These are phyloP conservation scores for Boletus barrowsii DNA, from an alignment of 768 basidiomycete genomes.

Conservation along the genomic window DNA sequence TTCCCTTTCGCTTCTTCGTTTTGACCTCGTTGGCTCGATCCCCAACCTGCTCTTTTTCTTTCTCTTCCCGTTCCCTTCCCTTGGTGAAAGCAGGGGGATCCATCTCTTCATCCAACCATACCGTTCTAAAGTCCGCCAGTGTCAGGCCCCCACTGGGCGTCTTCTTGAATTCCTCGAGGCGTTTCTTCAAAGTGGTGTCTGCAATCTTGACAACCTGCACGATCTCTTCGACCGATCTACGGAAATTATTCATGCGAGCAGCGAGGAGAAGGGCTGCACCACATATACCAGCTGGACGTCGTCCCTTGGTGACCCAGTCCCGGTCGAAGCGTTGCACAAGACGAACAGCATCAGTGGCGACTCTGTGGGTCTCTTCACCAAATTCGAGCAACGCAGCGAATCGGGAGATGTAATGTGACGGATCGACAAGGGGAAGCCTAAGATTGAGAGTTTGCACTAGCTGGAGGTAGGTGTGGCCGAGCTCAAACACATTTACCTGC, in stretches of 20 bases:
- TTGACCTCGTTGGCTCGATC: slow-evolving; percentile 27
- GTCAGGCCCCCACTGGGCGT: slow-evolving; percentile 85
- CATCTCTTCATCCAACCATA: slow-evolving; percentile 90
- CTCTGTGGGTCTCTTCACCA: slow-evolving; percentile 87
- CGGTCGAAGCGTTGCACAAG: slow-evolving; percentile 92
- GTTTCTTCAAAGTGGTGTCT: slow-evolving; percentile 90
- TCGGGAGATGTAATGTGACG: slow-evolving; percentile 93
- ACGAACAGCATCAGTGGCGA: slow-evolving; percentile 90
- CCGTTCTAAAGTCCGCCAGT: slow-evolving; percentile 82
- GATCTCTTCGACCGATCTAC: slow-evolving; percentile 89
- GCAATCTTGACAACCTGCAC: slow-evolving; percentile 99
- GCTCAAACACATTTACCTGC: slow-evolving; percentile 95
- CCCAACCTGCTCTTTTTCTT: slow-evolving; percentile 42
- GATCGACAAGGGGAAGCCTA: slow-evolving; percentile 86
- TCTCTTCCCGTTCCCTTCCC: slow-evolving; percentile 68
- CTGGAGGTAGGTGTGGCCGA: slow-evolving; percentile 94
- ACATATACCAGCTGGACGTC: slow-evolving; percentile 95
- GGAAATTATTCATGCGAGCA: slow-evolving; percentile 97
- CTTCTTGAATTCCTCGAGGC: slow-evolving; percentile 91
- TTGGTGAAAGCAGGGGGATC: slow-evolving; percentile 88
- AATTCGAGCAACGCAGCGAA: slow-evolving; percentile 95
- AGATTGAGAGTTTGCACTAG: slow-evolving; percentile 86
- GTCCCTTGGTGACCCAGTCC: slow-evolving; percentile 96
- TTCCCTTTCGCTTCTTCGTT: slow-evolving; percentile 33
- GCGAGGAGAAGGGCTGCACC: slow-evolving; percentile 94